Base-by-base conservation (phyloP, 1,139 yeast genomes). In the Wickerhamomyces sp. region DNA sequence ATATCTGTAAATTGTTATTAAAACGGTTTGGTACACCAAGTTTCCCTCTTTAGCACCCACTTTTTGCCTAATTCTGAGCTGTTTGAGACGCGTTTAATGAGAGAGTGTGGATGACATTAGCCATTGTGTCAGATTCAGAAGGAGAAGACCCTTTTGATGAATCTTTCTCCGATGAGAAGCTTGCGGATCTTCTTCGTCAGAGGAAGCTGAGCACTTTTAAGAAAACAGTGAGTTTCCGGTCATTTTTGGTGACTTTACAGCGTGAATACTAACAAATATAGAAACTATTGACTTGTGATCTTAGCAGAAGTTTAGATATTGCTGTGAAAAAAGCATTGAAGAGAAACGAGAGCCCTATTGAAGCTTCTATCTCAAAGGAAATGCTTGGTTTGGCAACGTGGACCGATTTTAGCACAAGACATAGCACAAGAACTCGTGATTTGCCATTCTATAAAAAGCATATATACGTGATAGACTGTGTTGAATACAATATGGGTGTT, bases 401-500 rank as follows among this genome's bases (percentile, higher is more conserved):
- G 32, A 16, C 28, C n/a, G 29, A 27, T 15, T n/a, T n/a, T 16
- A 32, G 25, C 5, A 34, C 26, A 14, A 14, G 10, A 27, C 16
- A 17, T 14, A 18, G 31, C 13, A 21, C 20, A 9, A 27, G 27
- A 18, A 30, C 32, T 4, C 24, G 35, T 24, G 27, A 32, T 17
- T 7, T 32, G 8, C 27, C 31, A 1, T 33, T 41, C 22, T 43
- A 42, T 19, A 55, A 52, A 31, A 49, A 51, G 31, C 56, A 52
- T 20, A 48, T 52, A 8, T 54, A 51, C 30, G 50, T 52, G 2
- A 48, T 52, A n/a, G 58, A 54, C 28, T 40, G 46, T 2, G 54
- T 54, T 1, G 39, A 48, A 1, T 52, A 49, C 29, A 32, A 36
- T 13, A 37, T 52, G 15, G 43, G 38, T 16, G 44, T 52, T 3